These are phyloP conservation scores for Haplosporangium sp. DNA, from an alignment of 371 early-diverging fungal genomes.

Conservation along the genomic window DNA sequence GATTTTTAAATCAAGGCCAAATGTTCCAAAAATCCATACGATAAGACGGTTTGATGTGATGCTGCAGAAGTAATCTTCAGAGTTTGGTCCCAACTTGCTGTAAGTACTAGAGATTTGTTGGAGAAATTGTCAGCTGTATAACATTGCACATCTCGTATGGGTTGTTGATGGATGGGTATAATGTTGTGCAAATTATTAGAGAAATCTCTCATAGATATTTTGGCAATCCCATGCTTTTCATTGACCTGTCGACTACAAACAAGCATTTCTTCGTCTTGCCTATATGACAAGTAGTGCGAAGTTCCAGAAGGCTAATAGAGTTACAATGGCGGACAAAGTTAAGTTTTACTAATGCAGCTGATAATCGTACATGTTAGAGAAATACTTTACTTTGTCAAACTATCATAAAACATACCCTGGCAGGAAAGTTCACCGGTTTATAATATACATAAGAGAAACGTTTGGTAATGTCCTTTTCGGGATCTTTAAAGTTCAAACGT, in stretches of 20 bases:
- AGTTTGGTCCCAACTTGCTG: conserved; percentile 46
- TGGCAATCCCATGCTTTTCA: conserved; percentile 22
- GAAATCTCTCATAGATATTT: conserved; percentile 44
- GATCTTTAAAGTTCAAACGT: conserved; percentile 14
- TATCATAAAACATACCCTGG: conserved; percentile 6
- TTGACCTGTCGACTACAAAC: conserved; percentile 28
- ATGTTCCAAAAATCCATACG: background rate
- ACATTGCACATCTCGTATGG: conserved; percentile 45
- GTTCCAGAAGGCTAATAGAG: background rate
- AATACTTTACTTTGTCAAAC: too few relatives aligned
- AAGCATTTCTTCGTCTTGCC: conserved; percentile 38
- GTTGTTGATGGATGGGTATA: conserved; percentile 30
- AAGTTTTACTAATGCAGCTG: too few relatives aligned
- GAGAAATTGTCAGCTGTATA: conserved; percentile 12
- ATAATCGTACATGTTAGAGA: too few relatives aligned
- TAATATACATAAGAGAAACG: conserved; percentile 11
- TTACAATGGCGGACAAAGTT: background rate
- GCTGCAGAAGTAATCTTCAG: conserved; percentile 33
- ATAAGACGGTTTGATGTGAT: conserved; percentile 15
- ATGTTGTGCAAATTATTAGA: conserved; percentile 12
- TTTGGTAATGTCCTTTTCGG: conserved; percentile 18
- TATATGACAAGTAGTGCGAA: conserved; percentile 31
- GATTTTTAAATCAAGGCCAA: too few relatives aligned
- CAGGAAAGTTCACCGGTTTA: conserved; percentile 4
- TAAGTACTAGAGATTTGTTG: conserved; percentile 36